Evolutionary conservation across 1,284 basidiomycete species (phyloP).

Genomic region (Ganoderma sp.): DNA sequence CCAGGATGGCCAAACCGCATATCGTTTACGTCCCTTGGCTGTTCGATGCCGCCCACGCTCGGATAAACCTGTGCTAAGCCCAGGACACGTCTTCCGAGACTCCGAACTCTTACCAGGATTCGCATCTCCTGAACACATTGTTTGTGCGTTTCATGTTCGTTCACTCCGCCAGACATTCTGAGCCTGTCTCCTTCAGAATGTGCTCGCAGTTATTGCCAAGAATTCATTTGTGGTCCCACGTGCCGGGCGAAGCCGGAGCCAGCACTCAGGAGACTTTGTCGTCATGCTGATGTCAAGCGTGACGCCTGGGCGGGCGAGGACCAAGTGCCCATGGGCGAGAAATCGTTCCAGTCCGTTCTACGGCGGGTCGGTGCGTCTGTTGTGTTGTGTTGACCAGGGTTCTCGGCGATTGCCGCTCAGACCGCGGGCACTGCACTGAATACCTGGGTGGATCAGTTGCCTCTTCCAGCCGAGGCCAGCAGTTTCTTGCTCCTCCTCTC

Average conservation of each 20-base stretch:
- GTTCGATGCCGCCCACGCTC: not conserved
- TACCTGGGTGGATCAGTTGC: slow-evolving; percentile 29
- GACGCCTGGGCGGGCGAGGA: slow-evolving; percentile 21
- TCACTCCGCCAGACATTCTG: slow-evolving; percentile 13
- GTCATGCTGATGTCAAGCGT: slow-evolving; percentile 29
- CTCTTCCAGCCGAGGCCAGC: slow-evolving; percentile 32
- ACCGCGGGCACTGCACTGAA: slow-evolving; percentile 20
- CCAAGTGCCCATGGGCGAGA: slow-evolving; percentile 18
- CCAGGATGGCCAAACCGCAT: slow-evolving; percentile 11
- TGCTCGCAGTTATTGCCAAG: slow-evolving; percentile 11
- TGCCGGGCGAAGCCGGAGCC: slow-evolving; percentile 25
- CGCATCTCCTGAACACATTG: slow-evolving; percentile 18
- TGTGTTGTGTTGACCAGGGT: slow-evolving; percentile 26
- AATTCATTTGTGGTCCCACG: not conserved
- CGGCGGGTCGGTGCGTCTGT: slow-evolving; percentile 21
- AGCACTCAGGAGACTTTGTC: slow-evolving; percentile 1
- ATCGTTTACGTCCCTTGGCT: slow-evolving; percentile 26
- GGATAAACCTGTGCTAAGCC: slow-evolving; percentile 10
- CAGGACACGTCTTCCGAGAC: slow-evolving; percentile 14
- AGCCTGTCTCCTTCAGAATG: slow-evolving; percentile 13
- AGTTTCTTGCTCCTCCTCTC: slow-evolving; percentile 35
- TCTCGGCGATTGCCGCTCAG: slow-evolving; percentile 36
- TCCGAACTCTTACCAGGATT: slow-evolving; percentile 19
- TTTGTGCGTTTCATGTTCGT: slow-evolving; percentile 17
- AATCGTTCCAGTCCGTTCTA: slow-evolving; percentile 29